Evolutionary conservation across 2,329 filamentous ascomycete genomes (phyloP).

Genomic region (Paraconiothyrium brasiliense): DNA sequence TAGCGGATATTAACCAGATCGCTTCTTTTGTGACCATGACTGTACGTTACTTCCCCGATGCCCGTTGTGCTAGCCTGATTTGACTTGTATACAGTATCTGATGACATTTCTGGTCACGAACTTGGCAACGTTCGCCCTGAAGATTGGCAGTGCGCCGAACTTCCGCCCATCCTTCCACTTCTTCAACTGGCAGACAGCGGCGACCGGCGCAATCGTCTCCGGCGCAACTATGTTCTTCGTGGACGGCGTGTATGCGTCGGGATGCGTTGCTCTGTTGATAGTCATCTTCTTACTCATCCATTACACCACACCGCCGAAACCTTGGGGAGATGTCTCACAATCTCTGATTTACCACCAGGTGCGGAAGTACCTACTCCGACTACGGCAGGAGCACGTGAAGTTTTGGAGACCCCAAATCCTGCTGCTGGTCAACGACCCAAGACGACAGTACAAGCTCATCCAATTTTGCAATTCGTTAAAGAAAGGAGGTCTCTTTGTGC

Average conservation of each 20-base stretch:
- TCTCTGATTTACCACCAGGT: constrained; percentile 90
- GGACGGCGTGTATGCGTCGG: constrained; percentile 80
- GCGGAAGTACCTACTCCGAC: constrained; percentile 83
- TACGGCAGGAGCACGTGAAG: constrained; percentile 89
- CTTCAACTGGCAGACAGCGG: constrained; percentile 81
- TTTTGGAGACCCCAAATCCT: constrained; percentile 93
- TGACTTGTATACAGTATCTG: constrained; percentile 63
- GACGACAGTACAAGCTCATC: constrained; percentile 83
- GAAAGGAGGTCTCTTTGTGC: constrained; percentile 84
- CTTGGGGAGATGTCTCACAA: constrained; percentile 90
- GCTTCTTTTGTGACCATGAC: constrained; percentile 91
- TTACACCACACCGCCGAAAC: constrained; percentile 83
- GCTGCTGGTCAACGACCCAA: constrained; percentile 81
- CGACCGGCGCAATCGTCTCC: constrained; percentile 77
- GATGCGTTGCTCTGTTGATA: constrained; percentile 76
- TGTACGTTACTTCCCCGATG: constrained; percentile 20
- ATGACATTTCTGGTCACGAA: constrained; percentile 94
- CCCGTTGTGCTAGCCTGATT: too few relatives aligned
- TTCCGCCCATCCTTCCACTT: constrained; percentile 89
- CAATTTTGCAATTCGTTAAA: constrained; percentile 93
- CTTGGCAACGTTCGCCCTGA: constrained; percentile 84
- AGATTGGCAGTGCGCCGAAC: constrained; percentile 87
- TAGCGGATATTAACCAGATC: constrained; percentile 87
- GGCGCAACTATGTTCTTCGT: constrained; percentile 90
- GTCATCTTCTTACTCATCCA: constrained; percentile 86